Evolutionary conservation across 306 rosid species (phyloP).

Genomic region (Quercus mongolica): DNA sequence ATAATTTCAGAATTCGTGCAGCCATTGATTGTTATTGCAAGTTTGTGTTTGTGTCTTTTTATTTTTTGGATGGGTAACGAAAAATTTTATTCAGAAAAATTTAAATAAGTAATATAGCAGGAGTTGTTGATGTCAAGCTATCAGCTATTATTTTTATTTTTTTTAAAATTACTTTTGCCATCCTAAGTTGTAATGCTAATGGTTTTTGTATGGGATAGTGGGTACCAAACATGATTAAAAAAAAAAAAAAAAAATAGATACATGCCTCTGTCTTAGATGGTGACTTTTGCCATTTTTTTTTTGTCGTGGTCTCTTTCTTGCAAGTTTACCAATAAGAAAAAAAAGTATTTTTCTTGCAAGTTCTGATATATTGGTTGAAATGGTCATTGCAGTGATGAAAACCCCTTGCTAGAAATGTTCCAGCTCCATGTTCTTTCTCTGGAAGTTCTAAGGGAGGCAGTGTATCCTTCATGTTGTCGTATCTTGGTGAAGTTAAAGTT

Average conservation of each 20-base stretch:
- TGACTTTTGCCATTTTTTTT: neutral
- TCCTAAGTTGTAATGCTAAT: neutral
- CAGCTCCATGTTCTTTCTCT: conserved; percentile 80
- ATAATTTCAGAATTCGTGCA: neutral
- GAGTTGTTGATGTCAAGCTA: neutral
- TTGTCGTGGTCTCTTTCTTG: conserved; percentile 11
- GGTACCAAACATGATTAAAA: neutral
- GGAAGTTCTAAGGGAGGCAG: conserved; percentile 91
- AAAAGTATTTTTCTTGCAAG: conserved; percentile 6
- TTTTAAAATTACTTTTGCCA: neutral
- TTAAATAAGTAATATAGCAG: neutral
- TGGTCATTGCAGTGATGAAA: conserved; percentile 63
- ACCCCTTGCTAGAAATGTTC: conserved; percentile 48
- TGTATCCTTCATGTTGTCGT: conserved; percentile 73
- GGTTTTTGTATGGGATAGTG: neutral
- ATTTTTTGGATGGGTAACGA: too few species aligned
- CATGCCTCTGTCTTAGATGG: conserved; percentile 6
- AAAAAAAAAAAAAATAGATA: neutral
- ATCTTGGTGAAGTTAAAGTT: conserved; percentile 20
- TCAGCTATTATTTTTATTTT: neutral
- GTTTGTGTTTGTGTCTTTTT: too few species aligned
- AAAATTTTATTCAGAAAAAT: too few species aligned
- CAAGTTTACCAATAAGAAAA: neutral
- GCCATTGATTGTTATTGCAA: neutral
- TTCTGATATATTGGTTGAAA: conserved; percentile 24